Conservation (phyloP, 345 rosid genomes). For the Heritiera fomes region DNA sequence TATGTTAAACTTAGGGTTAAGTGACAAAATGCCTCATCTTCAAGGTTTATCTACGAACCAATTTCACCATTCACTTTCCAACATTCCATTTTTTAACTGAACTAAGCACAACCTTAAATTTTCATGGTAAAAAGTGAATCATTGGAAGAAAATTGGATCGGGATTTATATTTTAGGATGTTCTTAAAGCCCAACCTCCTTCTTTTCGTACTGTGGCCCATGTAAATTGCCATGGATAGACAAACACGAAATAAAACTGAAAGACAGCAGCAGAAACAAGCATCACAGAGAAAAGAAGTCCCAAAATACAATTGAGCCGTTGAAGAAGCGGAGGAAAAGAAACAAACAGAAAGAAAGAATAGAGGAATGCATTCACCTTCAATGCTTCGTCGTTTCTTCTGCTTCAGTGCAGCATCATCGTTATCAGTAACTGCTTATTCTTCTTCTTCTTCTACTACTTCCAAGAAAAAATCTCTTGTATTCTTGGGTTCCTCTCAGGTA, state of each 20-base stretch:
- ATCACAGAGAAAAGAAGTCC: not conserved
- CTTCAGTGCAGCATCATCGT: slow-evolving; percentile 30
- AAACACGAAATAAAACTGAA: not conserved
- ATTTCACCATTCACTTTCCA: too few relatives aligned
- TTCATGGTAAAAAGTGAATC: too few relatives aligned
- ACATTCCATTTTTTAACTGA: too few relatives aligned
- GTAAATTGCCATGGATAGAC: not conserved
- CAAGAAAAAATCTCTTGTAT: slow-evolving; percentile 74
- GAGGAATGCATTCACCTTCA: slow-evolving; percentile 40
- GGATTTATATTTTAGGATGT: not conserved
- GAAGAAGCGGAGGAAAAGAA: not conserved
- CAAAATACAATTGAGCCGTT: slow-evolving; percentile 21
- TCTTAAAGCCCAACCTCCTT: not conserved
- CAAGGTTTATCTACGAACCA: too few relatives aligned
- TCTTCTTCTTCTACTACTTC: slow-evolving; percentile 37
- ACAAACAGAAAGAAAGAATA: not conserved
- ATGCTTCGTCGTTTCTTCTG: slow-evolving; percentile 77
- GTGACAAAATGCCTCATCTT: too few relatives aligned
- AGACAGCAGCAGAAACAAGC: not conserved
- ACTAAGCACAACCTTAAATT: too few relatives aligned
- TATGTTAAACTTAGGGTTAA: too few relatives aligned
- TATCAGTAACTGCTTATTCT: slow-evolving; percentile 35
- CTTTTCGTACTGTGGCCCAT: not conserved
- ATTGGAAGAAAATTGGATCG: too few relatives aligned
- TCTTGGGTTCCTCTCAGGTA: slow-evolving; percentile 94